These are phyloP conservation scores for Mycena rebaudengoi DNA, from an alignment of 768 basidiomycete genomes.

Conservation along the genomic window DNA sequence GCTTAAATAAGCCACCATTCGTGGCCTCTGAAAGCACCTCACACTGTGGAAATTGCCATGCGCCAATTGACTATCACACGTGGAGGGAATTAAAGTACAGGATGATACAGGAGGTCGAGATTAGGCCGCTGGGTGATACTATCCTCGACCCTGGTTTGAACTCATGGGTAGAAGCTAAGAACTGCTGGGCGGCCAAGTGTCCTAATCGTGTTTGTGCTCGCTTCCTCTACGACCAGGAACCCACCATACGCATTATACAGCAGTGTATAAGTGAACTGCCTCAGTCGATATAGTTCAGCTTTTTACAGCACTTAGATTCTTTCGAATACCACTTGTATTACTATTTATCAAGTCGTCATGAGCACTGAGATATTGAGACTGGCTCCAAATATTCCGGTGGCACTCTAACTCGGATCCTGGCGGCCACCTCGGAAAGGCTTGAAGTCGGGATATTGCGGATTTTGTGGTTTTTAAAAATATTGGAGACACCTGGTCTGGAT, in stretches of 20 bases:
- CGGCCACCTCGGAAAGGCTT: too few relatives aligned
- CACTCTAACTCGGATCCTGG: too few relatives aligned
- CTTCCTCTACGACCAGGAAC: constrained; percentile 59
- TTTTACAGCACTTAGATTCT: too few relatives aligned
- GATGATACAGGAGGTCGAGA: constrained; percentile 66
- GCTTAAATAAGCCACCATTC: constrained; percentile 66
- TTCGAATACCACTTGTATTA: too few relatives aligned
- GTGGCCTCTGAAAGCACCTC: constrained; percentile 47
- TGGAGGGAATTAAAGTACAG: constrained; percentile 72
- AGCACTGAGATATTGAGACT: too few relatives aligned
- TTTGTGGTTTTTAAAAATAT: too few relatives aligned
- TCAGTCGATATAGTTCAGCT: constrained; percentile 38
- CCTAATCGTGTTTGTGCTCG: constrained; percentile 52
- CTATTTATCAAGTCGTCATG: too few relatives aligned
- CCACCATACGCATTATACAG: constrained; percentile 54
- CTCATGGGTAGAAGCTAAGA: constrained; percentile 65
- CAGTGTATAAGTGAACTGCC: constrained; percentile 63
- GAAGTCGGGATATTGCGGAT: too few relatives aligned
- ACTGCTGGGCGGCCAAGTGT: constrained; percentile 70
- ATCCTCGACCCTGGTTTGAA: constrained; percentile 55
- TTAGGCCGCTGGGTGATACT: constrained; percentile 66
- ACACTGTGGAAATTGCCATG: constrained; percentile 62
- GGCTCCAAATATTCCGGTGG: too few relatives aligned
- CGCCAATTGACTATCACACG: constrained; percentile 60
- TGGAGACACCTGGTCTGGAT: too few relatives aligned